Percentiles rank a stretch among this genome's conserved stretches.
Evolutionary conservation across 768 basidiomycete species (phyloP).

Genomic region (Macrolepiota dolichaula): DNA sequence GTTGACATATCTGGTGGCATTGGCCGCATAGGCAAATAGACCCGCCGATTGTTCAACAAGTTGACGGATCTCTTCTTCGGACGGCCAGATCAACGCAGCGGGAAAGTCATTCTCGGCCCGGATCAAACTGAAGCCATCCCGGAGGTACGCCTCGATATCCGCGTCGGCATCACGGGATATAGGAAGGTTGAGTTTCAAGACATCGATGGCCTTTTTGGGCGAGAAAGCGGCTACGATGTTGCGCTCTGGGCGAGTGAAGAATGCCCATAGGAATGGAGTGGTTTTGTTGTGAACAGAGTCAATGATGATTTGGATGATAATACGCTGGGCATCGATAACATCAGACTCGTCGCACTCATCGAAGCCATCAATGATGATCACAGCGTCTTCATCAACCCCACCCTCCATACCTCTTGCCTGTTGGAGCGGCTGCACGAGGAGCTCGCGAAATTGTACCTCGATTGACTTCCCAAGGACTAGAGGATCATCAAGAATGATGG

Average conservation of each 20-base stretch:
- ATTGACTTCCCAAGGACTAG: too few species aligned
- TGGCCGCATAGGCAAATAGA: neutral
- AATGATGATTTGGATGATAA: slow-evolving; percentile 14
- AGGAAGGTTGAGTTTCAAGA: slow-evolving; percentile 3
- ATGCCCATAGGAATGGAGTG: slow-evolving; percentile 18
- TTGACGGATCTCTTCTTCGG: neutral
- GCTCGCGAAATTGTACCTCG: too few species aligned
- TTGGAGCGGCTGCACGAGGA: too few species aligned
- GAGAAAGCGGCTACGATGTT: slow-evolving; percentile 16
- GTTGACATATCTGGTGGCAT: neutral
- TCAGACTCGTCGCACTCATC: slow-evolving; percentile 23
- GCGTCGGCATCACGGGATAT: slow-evolving; percentile 11
- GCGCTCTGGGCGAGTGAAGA: slow-evolving; percentile 23
- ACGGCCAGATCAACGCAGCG: neutral
- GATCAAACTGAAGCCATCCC: slow-evolving; percentile 10
- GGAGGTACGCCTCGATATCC: slow-evolving; percentile 19
- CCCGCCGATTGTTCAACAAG: neutral
- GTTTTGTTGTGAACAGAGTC: neutral
- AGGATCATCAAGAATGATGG: too few species aligned
- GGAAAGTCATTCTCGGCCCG: neutral
- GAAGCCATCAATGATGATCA: slow-evolving; percentile 21
- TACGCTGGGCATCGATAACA: slow-evolving; percentile 2
- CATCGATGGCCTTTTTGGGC: neutral
- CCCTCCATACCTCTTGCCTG: too few species aligned
- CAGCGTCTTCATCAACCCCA: too few species aligned